phyloP scores from a whole-genome alignment of 1,284 basidiomycete genomes.

The Kwoniella shivajii region DNA sequence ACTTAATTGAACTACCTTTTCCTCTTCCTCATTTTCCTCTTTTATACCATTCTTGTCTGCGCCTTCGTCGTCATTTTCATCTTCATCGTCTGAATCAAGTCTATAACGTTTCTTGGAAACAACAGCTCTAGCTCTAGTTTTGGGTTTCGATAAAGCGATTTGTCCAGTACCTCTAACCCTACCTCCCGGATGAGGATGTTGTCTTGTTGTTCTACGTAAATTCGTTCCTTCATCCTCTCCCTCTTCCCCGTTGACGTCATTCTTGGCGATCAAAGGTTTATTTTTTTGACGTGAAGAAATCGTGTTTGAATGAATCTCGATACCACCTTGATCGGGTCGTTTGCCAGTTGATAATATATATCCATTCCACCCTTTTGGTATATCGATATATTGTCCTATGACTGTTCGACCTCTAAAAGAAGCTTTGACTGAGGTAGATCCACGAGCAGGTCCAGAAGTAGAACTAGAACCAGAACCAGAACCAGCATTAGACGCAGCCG shows the following conservation, averaged over 20 bases:
- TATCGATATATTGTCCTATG: constrained; percentile 34
- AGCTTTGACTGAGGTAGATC: constrained; percentile 21
- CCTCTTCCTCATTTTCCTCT: neutral
- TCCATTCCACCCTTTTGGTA: constrained; percentile 42
- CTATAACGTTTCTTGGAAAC: constrained; percentile 25
- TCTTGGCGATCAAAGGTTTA: neutral
- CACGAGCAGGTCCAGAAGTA: neutral
- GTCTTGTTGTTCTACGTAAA: constrained; percentile 2
- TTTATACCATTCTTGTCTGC: neutral
- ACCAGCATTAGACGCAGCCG: too few species aligned
- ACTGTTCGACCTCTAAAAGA: constrained; percentile 45
- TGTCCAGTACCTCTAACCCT: constrained; percentile 41
- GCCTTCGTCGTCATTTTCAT: constrained; percentile 6
- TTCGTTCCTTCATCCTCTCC: neutral
- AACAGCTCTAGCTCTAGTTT: constrained; percentile 5
- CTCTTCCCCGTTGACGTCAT: neutral
- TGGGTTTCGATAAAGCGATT: constrained; percentile 38
- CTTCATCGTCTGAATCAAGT: constrained; percentile 36
- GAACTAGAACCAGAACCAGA: neutral
- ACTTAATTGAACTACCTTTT: neutral
- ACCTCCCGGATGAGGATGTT: constrained; percentile 1
- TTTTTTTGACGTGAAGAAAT: neutral
- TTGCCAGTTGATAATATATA: constrained; percentile 28
- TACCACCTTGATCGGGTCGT: constrained; percentile 27
- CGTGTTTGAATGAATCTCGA: constrained; percentile 9